Conservation (phyloP, 1,139 yeast species). For the Meyerozyma smithsonii region DNA sequence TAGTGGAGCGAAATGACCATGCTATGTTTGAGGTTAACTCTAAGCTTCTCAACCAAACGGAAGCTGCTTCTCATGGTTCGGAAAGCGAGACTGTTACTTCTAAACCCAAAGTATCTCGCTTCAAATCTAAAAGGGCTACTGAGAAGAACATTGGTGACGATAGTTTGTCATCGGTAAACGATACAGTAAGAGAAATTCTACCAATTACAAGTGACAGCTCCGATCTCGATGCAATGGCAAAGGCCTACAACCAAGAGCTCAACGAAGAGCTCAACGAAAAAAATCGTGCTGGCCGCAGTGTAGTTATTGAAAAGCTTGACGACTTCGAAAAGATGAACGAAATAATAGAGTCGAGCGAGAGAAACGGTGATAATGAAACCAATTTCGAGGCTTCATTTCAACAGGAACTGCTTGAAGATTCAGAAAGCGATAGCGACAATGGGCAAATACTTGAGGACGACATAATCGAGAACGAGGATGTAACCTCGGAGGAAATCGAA, state of each 20-base stretch:
- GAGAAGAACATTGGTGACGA: too few relatives aligned
- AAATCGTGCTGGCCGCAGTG: constrained; percentile 47
- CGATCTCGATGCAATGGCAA: constrained; percentile 3
- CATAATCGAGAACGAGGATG: constrained; percentile 33
- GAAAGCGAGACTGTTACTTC: background rate
- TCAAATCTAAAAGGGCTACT: constrained; percentile 1
- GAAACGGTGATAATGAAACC: too few relatives aligned
- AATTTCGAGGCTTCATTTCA: too few relatives aligned
- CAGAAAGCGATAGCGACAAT: constrained; percentile 33
- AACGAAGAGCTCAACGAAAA: constrained; percentile 4
- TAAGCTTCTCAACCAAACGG: too few relatives aligned
- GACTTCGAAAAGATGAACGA: constrained; percentile 41
- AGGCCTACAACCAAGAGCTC: constrained; percentile 3
- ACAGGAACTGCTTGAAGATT: too few relatives aligned
- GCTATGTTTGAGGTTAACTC: too few relatives aligned
- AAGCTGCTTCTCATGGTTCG: background rate
- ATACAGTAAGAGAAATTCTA: background rate
- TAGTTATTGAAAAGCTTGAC: constrained; percentile 43
- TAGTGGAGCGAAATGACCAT: background rate
- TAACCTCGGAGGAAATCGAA: constrained; percentile 16
- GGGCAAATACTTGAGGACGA: constrained; percentile 33
- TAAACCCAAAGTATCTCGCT: background rate
- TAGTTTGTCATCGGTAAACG: too few relatives aligned
- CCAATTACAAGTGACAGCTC: background rate
- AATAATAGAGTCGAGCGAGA: constrained; percentile 20